Conservation (phyloP, 805 yeast species). For the Huiozyma sinensis region DNA sequence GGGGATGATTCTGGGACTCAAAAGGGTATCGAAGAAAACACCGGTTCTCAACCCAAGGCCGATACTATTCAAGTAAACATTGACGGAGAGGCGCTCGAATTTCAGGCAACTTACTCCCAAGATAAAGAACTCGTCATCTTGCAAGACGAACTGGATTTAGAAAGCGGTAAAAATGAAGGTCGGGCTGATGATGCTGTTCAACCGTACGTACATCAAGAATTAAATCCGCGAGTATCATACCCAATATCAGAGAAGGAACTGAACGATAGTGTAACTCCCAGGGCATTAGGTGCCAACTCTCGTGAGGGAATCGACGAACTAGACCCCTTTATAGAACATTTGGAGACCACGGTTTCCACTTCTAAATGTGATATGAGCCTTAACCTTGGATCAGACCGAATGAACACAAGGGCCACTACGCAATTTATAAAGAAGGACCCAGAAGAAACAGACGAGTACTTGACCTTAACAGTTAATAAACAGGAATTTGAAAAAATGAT, state of each 20-base stretch:
- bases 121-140: constrained; percentile 13
- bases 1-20: too few relatives aligned
- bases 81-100: constrained; percentile 13
- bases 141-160: constrained; percentile 5
- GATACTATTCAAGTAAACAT: constrained; percentile 10
- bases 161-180: neutral
- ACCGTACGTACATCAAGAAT: constrained; percentile 4
- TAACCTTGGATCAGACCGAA: too few relatives aligned
- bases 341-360: too few relatives aligned
- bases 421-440: neutral
- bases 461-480: constrained; percentile 56
- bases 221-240: constrained; percentile 10
- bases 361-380: too few relatives aligned
- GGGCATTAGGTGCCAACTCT: neutral
- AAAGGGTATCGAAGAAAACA: neutral
- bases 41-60: neutral
- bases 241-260: neutral
- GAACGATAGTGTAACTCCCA: neutral
- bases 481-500: constrained; percentile 65
- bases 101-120: constrained; percentile 12
- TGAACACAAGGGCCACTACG: too few relatives aligned
- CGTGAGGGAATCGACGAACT: neutral
- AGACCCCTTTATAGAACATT: too few relatives aligned
- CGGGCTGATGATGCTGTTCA: neutral
- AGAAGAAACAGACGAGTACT: constrained; percentile 39